Evolutionary conservation across 768 basidiomycete species (phyloP).

Genomic region (Amanita rubescens): DNA sequence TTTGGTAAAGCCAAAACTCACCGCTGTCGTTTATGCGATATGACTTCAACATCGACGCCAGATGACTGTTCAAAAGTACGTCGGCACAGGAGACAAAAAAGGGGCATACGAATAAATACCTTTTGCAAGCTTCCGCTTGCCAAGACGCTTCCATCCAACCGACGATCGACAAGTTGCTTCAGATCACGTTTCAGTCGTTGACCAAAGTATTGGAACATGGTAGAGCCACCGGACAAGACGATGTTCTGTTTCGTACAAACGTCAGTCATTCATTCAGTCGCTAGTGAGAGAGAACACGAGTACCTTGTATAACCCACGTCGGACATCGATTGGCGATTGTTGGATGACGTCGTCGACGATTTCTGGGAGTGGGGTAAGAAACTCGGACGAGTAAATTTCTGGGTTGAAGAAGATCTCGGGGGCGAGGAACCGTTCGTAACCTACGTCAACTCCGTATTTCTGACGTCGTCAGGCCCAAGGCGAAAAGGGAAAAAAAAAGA

Average conservation of each 20-base stretch:
- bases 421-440: conserved; percentile 98
- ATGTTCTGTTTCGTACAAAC: conserved; percentile 63
- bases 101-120: conserved; percentile 36
- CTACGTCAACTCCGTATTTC: conserved; percentile 94
- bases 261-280: not conserved
- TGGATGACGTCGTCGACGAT: conserved; percentile 97
- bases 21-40: conserved; percentile 96
- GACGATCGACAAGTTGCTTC: conserved; percentile 87
- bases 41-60: conserved; percentile 96
- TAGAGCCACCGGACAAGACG: conserved; percentile 93
- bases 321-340: conserved; percentile 92
- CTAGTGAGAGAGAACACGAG: conserved; percentile 4
- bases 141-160: conserved; percentile 70
- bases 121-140: conserved; percentile 70
- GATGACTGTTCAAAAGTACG: conserved; percentile 66
- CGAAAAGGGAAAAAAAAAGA: not conserved
- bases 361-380: conserved; percentile 91
- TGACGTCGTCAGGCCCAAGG: conserved; percentile 18
- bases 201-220: conserved; percentile 99
- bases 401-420: conserved; percentile 99
- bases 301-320: conserved; percentile 94
- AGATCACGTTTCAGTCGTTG: conserved; percentile 92
- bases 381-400: conserved; percentile 96
- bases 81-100: not conserved
- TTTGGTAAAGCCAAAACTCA: conserved; percentile 24